These are phyloP conservation scores for Saccharomycopsis lassenensis DNA, from an alignment of 805 yeast species.

Conservation along the genomic window DNA sequence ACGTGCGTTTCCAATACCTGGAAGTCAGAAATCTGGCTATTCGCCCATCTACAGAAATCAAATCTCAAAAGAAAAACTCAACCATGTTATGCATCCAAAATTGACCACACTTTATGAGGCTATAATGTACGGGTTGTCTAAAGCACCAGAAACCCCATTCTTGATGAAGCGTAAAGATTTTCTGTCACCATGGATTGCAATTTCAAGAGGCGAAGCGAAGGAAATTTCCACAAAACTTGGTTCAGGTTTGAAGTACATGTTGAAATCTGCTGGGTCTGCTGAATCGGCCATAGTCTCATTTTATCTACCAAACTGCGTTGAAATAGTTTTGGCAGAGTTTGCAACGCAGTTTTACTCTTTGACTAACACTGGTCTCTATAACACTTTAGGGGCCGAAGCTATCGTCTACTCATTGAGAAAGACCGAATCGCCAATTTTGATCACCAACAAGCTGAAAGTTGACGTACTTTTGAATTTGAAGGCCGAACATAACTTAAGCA, in stretches of 20 bases:
- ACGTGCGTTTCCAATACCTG: constrained; percentile 13
- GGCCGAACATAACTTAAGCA: constrained; percentile 23
- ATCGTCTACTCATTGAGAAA: constrained; percentile 50
- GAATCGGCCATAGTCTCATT: constrained; percentile 30
- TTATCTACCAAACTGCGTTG: constrained; percentile 49
- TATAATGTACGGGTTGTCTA: constrained; percentile 23
- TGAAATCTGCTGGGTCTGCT: constrained; percentile 17
- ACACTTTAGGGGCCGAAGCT: constrained; percentile 47
- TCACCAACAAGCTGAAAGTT: constrained; percentile 43
- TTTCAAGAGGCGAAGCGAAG: constrained; percentile 4
- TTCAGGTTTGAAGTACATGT: constrained; percentile 20
- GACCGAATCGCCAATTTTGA: constrained; percentile 50
- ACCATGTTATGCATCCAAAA: constrained; percentile 25
- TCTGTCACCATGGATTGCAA: constrained; percentile 20
- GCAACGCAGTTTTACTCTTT: constrained; percentile 51
- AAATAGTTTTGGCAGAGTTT: constrained; percentile 59
- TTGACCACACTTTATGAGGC: constrained; percentile 26
- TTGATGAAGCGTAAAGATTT: constrained; percentile 20
- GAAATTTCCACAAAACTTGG: constrained; percentile 20
- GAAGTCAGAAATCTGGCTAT: constrained; percentile 32
- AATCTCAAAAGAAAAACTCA: constrained; percentile 21
- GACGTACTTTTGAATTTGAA: constrained; percentile 36
- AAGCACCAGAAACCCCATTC: constrained; percentile 21
- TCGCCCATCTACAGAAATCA: constrained; percentile 43
- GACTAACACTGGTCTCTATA: constrained; percentile 42